Base-by-base conservation (phyloP, 169 alveolate genomes). In the Plasmodium cynomolgi region DNA sequence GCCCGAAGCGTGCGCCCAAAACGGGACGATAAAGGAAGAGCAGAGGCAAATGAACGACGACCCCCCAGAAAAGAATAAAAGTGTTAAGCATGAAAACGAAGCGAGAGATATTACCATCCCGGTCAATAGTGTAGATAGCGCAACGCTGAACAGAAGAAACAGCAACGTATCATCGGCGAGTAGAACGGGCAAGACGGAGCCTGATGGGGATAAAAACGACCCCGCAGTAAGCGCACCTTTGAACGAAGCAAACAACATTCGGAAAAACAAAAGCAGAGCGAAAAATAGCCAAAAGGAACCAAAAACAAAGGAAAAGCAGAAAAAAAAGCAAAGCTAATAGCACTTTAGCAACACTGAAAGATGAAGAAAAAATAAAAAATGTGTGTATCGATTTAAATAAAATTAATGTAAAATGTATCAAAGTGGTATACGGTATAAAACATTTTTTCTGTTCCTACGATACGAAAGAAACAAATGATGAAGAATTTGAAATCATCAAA, bases 381-480 rank as follows among this genome's bases (percentile, higher is more conserved):
- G 68, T 90, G 29, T 33, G 23, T 33, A 62, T 90, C 47, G 84
- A 90, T 68, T 47, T 79, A 26, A 90, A 41, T 23, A 90, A 90
- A 80, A 47, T 90, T 80, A 58, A 68, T 81, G 68, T 90, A 68
- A 90, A 90, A 71, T 90, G 91, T 71, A 41, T 90, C 82, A 58
- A 71, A 33, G 91, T 90, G 15, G 91, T 47, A 41, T 39, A 90
- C 74, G 91, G 94, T n/a, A 79, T 81, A 29, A 81, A 80, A 58
- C 91, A 90, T 90, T 90, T 81, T 80, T 90, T 90, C 73, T 90
- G 94, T 81, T 90, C 91, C 8, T 90, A 90, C 74, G 94, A 90
- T 68, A 71, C 91, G 6, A 37, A 41, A 80, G 91, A 54, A 90
- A 86, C 31, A 75, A 74, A 75, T 75, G 84, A 86, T 75, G 81